Base-by-base conservation (phyloP, 2,329 filamentous ascomycete species). In the Chrysosporium keratinophilum region DNA sequence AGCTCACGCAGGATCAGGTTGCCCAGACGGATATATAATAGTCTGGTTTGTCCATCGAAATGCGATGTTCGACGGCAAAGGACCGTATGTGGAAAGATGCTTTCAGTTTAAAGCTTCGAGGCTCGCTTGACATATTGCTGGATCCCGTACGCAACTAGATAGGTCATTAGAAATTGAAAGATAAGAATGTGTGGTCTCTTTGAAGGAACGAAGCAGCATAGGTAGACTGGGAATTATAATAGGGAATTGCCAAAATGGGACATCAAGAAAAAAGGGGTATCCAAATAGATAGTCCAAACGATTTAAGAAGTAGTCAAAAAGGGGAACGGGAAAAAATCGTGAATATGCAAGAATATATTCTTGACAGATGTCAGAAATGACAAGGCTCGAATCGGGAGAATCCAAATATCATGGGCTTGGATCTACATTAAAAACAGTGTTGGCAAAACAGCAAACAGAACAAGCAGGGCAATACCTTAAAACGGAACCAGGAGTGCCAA, bases 81-180 rank as follows among this genome's bases (percentile, higher is more conserved):
- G 17, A 14, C 3, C 17, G n/a, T 37, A 37, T 37, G 4, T 2
- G 15, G 10, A 28, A 48, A 5, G 9, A 37, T 19, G 19, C 9
- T 1, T 37, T 20, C 10, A 33, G 23, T 47, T 63, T 62, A 68
- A 41, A 66, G 62, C 56, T 66, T 70, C 47, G 65, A 63, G 31
- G 63, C 63, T 47, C 67, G 67, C 51, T 69, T 65, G 51, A 68
- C 58, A 50, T 66, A 58, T 54, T 67, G 65, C 12, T 66, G 57
- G 31, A 67, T 50, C 43, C 51, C 58, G 33, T 58, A 54, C 42
- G 59, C 59, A 31, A 57, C 59, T 59, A 34, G 46, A 14, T 7
- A 3, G 14, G 14, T 40, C 9, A 23, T 50, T 42, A 53, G 46
- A 54, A 37, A 49, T 45, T 6, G 17, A 4, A n/a, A 14, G 39